Base-by-base conservation (phyloP, 768 basidiomycete species). In the Krasilnikovozyma curviuscula region DNA sequence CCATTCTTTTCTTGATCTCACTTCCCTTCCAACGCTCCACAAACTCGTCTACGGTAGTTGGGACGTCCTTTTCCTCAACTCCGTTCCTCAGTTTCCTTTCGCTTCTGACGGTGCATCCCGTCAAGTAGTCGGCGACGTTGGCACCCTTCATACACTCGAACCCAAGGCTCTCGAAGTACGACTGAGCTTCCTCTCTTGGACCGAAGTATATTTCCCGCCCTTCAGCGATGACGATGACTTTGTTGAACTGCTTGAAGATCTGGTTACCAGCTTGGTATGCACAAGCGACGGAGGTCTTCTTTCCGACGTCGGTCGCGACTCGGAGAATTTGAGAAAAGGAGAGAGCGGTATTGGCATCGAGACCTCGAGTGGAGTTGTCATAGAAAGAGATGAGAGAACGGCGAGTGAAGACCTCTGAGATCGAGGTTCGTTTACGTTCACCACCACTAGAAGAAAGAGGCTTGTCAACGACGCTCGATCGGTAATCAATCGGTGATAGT, bases 401-500 rank as follows among this genome's bases (percentile, higher is more conserved):
- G n/a, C 39, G 21, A 16, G 16, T 27, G 23, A 12, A 41, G 40
- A 6, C n/a, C 19, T 24, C 8, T n/a, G 7, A 16, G 23, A 23
- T 38, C 37, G n/a, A 7, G 37, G 7, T 8, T 23, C 37, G 9
- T 16, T 7, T 8, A 41, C 25, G 5, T 21, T 21, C 3, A 21
- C 21, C 4, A 7, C 14, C 14, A 7, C 7, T 27, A 24, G 23
- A 21, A 27, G 23, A 29, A 3, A 2, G 4, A 7, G 14, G 48
- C 48, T 41, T 42, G 65, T 84, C 82, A 85, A 65, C 8, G 71
- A 66, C 38, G 75, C 73, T 32, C 79, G 68, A 5, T 73, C 73
- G 0, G 77, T 74, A 46, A 83, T 62, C 73, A 82, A 83, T 88
- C 84, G 1, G 73, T 71, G 54, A 83, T 79, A n/a, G 78, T 83